Evolutionary conservation across 192 early-diverging fungal species (phyloP).

Genomic region (Diversispora eburnea): DNA sequence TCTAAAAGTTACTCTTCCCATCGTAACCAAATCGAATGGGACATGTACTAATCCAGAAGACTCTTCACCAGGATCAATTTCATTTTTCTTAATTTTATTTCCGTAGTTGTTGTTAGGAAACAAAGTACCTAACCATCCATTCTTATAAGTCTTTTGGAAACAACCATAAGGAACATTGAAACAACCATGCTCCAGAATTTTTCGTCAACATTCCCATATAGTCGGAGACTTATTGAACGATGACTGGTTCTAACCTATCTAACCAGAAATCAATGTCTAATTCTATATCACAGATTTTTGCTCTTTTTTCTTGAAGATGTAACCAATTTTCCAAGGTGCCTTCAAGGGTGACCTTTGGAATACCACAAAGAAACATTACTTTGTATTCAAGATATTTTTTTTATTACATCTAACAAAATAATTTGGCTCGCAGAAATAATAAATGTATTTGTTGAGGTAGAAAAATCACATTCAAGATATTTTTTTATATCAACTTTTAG

Average conservation of each 20-base stretch:
- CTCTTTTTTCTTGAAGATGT: constrained; percentile 18
- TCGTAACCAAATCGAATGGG: not conserved
- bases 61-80: not conserved
- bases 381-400: constrained; percentile 8
- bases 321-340: constrained; percentile 16
- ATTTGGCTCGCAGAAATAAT: constrained; percentile 15
- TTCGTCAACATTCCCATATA: constrained; percentile 25
- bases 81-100: not conserved
- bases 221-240: not conserved
- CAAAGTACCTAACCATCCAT: constrained; percentile 11
- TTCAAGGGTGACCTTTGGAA: constrained; percentile 24
- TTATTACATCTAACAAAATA: constrained; percentile 14
- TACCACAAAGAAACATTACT: constrained; percentile 18
- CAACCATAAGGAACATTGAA: not conserved
- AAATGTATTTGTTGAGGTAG: constrained; percentile 6
- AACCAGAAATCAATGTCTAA: too few relatives aligned
- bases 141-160: not conserved
- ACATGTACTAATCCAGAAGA: constrained; percentile 14
- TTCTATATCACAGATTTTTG: constrained; percentile 14
- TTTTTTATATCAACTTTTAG: constrained; percentile 5
- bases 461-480: too few relatives aligned
- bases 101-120: not conserved
- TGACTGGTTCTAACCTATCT: constrained; percentile 21
- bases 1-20: not conserved
- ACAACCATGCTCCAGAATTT: constrained; percentile 15